These are phyloP conservation scores for Linum lewisii DNA, from an alignment of 345 rosid genomes.

Conservation along the genomic window DNA sequence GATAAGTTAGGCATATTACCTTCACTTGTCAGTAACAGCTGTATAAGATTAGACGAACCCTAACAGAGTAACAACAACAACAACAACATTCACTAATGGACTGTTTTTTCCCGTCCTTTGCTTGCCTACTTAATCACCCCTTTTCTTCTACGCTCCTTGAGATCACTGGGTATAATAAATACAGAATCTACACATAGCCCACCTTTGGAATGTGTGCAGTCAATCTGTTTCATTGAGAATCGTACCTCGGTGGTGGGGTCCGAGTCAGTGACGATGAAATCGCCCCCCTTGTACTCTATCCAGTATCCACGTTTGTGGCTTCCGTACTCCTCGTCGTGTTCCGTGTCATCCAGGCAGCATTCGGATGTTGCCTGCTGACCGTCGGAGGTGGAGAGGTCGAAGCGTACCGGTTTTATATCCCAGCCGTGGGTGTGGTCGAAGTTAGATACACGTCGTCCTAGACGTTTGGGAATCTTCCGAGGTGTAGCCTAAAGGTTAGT, in stretches of 20 bases:
- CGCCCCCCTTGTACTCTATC: slow-evolving; percentile 77
- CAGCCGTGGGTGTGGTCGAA: slow-evolving; percentile 81
- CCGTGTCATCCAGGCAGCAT: slow-evolving; percentile 44
- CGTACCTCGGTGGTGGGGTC: slow-evolving; percentile 56
- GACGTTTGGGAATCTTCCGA: slow-evolving; percentile 65
- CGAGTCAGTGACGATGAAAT: slow-evolving; percentile 50
- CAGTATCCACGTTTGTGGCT: slow-evolving; percentile 83
- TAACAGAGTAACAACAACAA: too few species aligned
- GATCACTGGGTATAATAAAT: slow-evolving; percentile 59
- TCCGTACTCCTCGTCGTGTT: slow-evolving; percentile 38
- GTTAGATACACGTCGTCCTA: slow-evolving; percentile 59
- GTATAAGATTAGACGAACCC: not conserved
- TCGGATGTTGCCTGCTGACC: slow-evolving; percentile 57
- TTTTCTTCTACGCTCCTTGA: slow-evolving; percentile 43
- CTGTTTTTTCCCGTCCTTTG: not conserved
- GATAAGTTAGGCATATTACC: too few species aligned
- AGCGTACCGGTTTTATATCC: slow-evolving; percentile 69
- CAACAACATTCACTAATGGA: not conserved
- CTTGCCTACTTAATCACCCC: slow-evolving; percentile 33
- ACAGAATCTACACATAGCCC: slow-evolving; percentile 93
- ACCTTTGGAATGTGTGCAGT: slow-evolving; percentile 90
- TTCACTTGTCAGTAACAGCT: not conserved
- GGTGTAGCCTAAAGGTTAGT: slow-evolving; percentile 70
- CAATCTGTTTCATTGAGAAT: slow-evolving; percentile 92
- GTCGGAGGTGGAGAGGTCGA: slow-evolving; percentile 56